Evolutionary conservation across 2,329 filamentous ascomycete genomes (phyloP).

Genomic region (Calonectria pseudoreteaudii): DNA sequence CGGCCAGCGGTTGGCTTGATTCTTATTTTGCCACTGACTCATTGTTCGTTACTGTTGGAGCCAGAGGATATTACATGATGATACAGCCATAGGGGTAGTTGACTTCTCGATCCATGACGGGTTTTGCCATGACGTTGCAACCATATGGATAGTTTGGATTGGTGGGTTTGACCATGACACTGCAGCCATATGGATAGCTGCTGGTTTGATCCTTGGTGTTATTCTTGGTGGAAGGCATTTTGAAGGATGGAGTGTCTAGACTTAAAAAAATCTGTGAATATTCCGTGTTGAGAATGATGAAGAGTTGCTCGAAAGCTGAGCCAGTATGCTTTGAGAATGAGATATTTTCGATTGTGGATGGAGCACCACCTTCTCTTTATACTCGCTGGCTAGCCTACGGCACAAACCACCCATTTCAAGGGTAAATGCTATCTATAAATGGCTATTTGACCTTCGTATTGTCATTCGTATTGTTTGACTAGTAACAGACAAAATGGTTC

Average conservation of each 20-base stretch:
- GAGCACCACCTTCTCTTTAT: conserved; percentile 34
- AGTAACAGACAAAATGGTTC: background rate
- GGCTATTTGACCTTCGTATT: conserved; percentile 21
- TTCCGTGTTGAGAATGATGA: conserved; percentile 42
- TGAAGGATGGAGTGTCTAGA: conserved; percentile 42
- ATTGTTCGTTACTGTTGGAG: conserved; percentile 1
- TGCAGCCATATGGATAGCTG: conserved; percentile 44
- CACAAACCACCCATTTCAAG: background rate
- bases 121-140: conserved; percentile 47
- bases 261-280: conserved; percentile 40
- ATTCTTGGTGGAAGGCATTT: conserved; percentile 47
- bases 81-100: conserved; percentile 46
- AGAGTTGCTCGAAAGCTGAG: conserved; percentile 35
- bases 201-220: conserved; percentile 40
- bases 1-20: too few relatives aligned
- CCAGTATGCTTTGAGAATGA: conserved; percentile 21
- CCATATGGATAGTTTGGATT: conserved; percentile 42
- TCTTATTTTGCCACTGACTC: background rate
- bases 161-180: conserved; percentile 45
- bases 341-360: conserved; percentile 12
- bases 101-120: conserved; percentile 31
- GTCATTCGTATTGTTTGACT: conserved; percentile 3
- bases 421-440: background rate
- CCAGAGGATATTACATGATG: conserved; percentile 48
- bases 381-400: conserved; percentile 5